These are phyloP conservation scores for Trichophyton verrucosum DNA, from an alignment of 2,329 filamentous ascomycete species.

Conservation along the genomic window DNA sequence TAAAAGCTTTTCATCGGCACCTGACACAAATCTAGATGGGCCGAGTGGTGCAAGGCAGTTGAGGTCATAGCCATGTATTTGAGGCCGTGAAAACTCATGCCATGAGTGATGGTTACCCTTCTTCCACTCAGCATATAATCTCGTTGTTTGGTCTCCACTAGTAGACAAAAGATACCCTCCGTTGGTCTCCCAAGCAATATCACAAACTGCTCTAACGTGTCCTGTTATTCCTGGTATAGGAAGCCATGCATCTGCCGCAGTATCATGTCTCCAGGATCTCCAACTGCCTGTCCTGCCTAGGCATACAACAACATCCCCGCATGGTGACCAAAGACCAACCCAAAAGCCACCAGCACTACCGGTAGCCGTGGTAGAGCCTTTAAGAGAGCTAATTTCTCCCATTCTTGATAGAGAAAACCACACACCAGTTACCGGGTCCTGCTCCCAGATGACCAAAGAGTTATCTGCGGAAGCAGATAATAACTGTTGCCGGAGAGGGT, in stretches of 20 bases:
- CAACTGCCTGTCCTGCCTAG: constrained; percentile 87
- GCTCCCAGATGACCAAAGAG: constrained; percentile 84
- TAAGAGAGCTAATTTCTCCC: constrained; percentile 86
- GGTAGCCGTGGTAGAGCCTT: constrained; percentile 91
- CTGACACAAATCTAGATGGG: constrained; percentile 70
- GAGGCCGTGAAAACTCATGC: constrained; percentile 91
- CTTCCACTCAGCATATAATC: constrained; percentile 72
- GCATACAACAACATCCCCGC: constrained; percentile 61
- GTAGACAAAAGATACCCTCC: constrained; percentile 82
- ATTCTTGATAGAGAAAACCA: constrained; percentile 80
- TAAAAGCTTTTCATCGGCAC: constrained; percentile 95
- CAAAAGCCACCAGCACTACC: constrained; percentile 94
- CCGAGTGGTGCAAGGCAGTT: constrained; percentile 80
- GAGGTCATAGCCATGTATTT: constrained; percentile 96
- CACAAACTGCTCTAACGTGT: constrained; percentile 69
- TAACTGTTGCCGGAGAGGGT: constrained; percentile 50
- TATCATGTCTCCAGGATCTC: constrained; percentile 65
- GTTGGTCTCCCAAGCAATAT: constrained; percentile 68
- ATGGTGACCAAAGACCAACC: constrained; percentile 83
- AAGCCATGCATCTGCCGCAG: constrained; percentile 54
- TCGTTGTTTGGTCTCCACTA: constrained; percentile 81
- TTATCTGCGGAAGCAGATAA: constrained; percentile 91
- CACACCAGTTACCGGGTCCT: constrained; percentile 69
- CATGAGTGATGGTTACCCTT: constrained; percentile 48
- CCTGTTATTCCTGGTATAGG: constrained; percentile 69